Evolutionary conservation across 2,329 filamentous ascomycete species (phyloP), one percentile per base, ranked within the genome.

Genomic region (Fusarium subtropicale): DNA sequence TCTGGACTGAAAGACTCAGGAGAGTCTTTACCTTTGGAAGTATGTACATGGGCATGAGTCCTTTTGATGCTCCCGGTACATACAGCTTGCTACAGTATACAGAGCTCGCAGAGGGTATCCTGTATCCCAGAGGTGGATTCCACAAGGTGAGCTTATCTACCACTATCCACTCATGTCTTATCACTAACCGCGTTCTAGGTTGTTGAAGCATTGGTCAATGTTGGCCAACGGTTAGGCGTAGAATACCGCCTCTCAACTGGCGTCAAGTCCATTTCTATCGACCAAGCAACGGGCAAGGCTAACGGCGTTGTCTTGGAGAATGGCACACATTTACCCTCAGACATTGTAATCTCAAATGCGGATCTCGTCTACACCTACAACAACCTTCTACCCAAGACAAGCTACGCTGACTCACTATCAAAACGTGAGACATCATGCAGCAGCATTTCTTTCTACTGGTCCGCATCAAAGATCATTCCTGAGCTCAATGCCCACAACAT

Each of bases 11-110:
- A 74, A 82, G 90, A 60, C 75, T 93, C 72, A 82, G 91, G 64
- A 81, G 90, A 28, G 90, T 91, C 0, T 93, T 93, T 69, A 93
- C 91, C 0, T 93, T 93, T 78, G 90, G 88, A 24, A 92, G 89
- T 71, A 94, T 93, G 91, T 93, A 94, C 74, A 91, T 93, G 88
- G 91, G 91, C 0, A 93, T 93, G 91, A 89, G 85, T 56, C 91
- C 91, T 0, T 93, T 91, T 75, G 90, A 92, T 74, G 91, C 91
- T 0, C 91, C 91, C 0, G 90, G 88, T 5, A 93, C 91, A 3
- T 93, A 93, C 79, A 90, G 86, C 50, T 77, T 93, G 62, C 80
- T 93, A 53, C 91, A 93, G 78, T 93, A 93, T 76, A 74, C 91
- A 0, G 91, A 93, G 79, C 79, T 92, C 33, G 88, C 89, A 0